These are phyloP conservation scores for Saccharomycopsis synnaedendra DNA, from an alignment of 805 yeast genomes.

Conservation along the genomic window DNA sequence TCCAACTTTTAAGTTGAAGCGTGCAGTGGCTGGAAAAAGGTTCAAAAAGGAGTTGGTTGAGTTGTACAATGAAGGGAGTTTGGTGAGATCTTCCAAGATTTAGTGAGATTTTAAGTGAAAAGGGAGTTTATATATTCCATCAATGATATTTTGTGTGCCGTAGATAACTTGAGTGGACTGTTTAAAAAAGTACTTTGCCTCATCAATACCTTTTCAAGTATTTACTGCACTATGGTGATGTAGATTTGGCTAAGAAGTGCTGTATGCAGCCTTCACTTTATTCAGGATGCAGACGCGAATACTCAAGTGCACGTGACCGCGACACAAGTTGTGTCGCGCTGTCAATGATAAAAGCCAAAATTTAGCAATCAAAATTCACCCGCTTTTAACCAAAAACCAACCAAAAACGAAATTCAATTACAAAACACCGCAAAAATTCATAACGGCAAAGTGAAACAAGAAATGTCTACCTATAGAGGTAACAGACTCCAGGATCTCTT, in stretches of 20 bases:
- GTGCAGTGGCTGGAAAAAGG: constrained; percentile 29
- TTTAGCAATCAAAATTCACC: background rate
- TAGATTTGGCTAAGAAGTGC: too few relatives aligned
- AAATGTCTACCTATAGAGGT: background rate
- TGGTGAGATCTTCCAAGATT: constrained; percentile 1
- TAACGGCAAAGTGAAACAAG: constrained; percentile 1
- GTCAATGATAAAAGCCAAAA: background rate
- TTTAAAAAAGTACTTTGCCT: too few relatives aligned
- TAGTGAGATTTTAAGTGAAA: too few relatives aligned
- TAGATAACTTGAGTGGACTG: too few relatives aligned
- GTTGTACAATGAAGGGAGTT: constrained; percentile 32
- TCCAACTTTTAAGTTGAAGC: constrained; percentile 39
- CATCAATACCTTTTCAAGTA: too few relatives aligned
- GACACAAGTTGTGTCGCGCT: background rate
- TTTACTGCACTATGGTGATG: too few relatives aligned
- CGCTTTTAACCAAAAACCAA: background rate
- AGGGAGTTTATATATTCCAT: too few relatives aligned
- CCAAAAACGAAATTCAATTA: background rate
- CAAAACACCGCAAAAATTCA: constrained; percentile 1
- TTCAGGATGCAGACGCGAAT: too few relatives aligned
- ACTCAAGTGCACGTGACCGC: background rate
- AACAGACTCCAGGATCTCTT: constrained; percentile 45
- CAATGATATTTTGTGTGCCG: too few relatives aligned
- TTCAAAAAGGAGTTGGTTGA: constrained; percentile 26
- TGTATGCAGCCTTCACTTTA: too few relatives aligned